Evolutionary conservation across 768 basidiomycete genomes (phyloP).

Genomic region (Erythrobasidium yunnanense): DNA sequence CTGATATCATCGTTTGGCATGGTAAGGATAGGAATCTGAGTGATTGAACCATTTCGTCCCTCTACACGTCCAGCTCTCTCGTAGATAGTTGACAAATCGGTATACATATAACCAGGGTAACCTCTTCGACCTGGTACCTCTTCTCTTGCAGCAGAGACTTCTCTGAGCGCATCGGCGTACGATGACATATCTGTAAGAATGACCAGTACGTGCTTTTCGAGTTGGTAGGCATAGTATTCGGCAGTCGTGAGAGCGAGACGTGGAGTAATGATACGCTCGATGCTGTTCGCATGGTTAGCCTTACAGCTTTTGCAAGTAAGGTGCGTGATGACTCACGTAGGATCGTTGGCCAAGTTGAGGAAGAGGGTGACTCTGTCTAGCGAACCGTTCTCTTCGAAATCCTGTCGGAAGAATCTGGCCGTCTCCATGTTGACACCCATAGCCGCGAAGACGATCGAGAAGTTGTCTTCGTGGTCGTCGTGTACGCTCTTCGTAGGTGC

Average conservation of each 20-base stretch:
- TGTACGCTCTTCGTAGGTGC: conserved; percentile 91
- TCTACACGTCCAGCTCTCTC: conserved; percentile 97
- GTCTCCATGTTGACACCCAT: conserved; percentile 99
- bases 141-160: conserved; percentile 96
- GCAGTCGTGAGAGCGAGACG: conserved; percentile 95
- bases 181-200: conserved; percentile 99
- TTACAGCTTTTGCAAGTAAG: neutral
- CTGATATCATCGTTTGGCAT: conserved; percentile 87
- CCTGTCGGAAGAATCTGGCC: conserved; percentile 97
- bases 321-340: conserved; percentile 54
- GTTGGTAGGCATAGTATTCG: conserved; percentile 97
- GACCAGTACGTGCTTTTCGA: conserved; percentile 98
- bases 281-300: conserved; percentile 42
- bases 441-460: conserved; percentile 97
- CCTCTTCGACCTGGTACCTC: conserved; percentile 99
- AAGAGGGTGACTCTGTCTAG: conserved; percentile 95
- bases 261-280: conserved; percentile 98
- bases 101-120: conserved; percentile 68
- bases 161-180: conserved; percentile 90
- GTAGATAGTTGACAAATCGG: conserved; percentile 97
- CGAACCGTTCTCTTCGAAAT: conserved; percentile 97
- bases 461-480: conserved; percentile 99
- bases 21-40: conserved; percentile 96
- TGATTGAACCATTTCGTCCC: conserved; percentile 97
- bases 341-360: conserved; percentile 96